These are phyloP conservation scores for Atkinsonella hypoxylon DNA, from an alignment of 2,329 filamentous ascomycete genomes.

Conservation along the genomic window DNA sequence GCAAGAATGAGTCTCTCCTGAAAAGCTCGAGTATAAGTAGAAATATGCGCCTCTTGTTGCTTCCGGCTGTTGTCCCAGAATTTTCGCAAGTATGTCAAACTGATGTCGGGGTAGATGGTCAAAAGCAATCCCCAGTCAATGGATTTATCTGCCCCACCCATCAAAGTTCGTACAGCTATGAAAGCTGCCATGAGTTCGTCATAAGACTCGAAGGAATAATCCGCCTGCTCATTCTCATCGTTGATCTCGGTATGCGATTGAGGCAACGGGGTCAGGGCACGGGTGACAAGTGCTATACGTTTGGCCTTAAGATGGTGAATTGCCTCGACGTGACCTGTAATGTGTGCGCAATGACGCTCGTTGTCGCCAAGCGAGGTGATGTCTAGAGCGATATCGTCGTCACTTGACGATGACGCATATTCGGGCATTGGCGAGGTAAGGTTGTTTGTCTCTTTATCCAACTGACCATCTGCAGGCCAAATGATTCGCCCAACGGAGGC, in stretches of 20 bases:
- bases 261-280: conserved; percentile 17
- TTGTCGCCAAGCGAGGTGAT: background rate
- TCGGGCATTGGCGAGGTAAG: background rate
- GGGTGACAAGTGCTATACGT: conserved; percentile 18
- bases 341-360: background rate
- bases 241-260: background rate
- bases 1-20: conserved; percentile 53
- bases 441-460: conserved; percentile 9
- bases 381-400: conserved; percentile 7
- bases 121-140: conserved; percentile 50
- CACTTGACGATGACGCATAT: conserved; percentile 7
- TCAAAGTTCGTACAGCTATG: conserved; percentile 42
- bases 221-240: background rate
- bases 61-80: conserved; percentile 43
- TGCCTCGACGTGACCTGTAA: background rate
- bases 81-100: conserved; percentile 37
- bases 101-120: conserved; percentile 41
- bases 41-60: conserved; percentile 39
- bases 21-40: conserved; percentile 46
- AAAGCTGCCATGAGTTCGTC: conserved; percentile 41
- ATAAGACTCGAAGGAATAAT: conserved; percentile 9
- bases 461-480: conserved; percentile 18
- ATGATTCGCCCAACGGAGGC: background rate
- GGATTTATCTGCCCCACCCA: conserved; percentile 47
- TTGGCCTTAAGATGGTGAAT: conserved; percentile 11